Conservation (phyloP, 768 basidiomycete species). For the Collybia sp. region DNA sequence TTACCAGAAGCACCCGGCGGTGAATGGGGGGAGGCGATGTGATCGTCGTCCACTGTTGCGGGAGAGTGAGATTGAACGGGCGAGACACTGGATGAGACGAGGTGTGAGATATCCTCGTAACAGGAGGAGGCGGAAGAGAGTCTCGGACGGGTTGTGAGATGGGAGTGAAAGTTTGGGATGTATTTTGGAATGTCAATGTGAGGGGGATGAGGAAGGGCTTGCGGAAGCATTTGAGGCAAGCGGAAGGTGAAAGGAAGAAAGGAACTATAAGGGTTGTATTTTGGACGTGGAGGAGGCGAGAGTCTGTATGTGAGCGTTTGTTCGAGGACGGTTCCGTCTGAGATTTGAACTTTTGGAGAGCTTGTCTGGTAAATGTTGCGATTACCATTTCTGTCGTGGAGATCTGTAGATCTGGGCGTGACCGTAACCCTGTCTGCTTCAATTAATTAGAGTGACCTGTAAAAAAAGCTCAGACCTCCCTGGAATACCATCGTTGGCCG, state of each 20-base stretch:
- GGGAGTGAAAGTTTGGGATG: conserved; percentile 12
- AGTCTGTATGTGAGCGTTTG: conserved; percentile 1
- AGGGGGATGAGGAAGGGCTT: conserved; percentile 15
- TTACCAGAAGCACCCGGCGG: conserved; percentile 21
- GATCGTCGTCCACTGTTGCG: conserved; percentile 31
- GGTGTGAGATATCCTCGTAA: conserved; percentile 15
- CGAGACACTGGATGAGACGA: conserved; percentile 16
- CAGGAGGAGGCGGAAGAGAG: conserved; percentile 18
- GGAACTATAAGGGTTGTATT: conserved; percentile 12
- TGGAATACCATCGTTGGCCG: conserved; percentile 11
- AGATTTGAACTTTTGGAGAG: conserved; percentile 10
- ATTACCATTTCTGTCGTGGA: conserved; percentile 16
- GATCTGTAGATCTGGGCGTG: conserved; percentile 25
- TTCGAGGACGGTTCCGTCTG: conserved; percentile 15
- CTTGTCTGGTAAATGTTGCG: conserved; percentile 9
- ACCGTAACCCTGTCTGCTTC: conserved; percentile 25
- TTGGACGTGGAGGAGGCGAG: conserved; percentile 8
- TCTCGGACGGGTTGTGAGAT: conserved; percentile 16
- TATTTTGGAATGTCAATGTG: conserved; percentile 19
- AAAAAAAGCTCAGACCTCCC: conserved; percentile 1
- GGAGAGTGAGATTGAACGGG: conserved; percentile 22
- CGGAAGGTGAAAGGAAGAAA: conserved; percentile 4
- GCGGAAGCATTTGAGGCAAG: conserved; percentile 17
- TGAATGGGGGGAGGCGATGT: conserved; percentile 23
- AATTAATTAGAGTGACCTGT: conserved; percentile 6